These are phyloP conservation scores for Dichotomocladium elegans DNA, from an alignment of 371 early-diverging fungal species.

Conservation along the genomic window DNA sequence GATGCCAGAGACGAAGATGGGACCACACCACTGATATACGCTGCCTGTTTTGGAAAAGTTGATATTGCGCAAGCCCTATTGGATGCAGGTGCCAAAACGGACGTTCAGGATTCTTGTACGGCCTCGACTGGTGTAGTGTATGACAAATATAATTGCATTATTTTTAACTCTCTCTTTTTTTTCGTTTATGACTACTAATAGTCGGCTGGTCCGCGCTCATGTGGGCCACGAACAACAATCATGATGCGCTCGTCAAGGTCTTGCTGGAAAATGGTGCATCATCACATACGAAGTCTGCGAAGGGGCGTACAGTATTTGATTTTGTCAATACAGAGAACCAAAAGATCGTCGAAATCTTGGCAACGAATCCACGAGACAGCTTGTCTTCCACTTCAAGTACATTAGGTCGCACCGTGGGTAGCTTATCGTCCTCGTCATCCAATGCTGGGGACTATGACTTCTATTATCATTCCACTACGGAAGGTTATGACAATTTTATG, in stretches of 20 bases:
- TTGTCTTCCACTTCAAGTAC: constrained; percentile 48
- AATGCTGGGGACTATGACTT: constrained; percentile 42
- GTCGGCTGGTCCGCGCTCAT: constrained; percentile 95
- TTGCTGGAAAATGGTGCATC: constrained; percentile 80
- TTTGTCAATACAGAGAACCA: constrained; percentile 62
- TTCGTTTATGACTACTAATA: constrained; percentile 12
- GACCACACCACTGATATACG: constrained; percentile 80
- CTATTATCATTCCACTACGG: constrained; percentile 45
- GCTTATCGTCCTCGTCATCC: constrained; percentile 24
- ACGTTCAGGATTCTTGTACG: constrained; percentile 68
- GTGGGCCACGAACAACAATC: constrained; percentile 92
- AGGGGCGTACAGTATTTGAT: constrained; percentile 80
- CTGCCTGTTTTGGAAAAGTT: constrained; percentile 85
- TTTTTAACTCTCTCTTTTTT: constrained; percentile 9
- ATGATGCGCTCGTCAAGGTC: constrained; percentile 69
- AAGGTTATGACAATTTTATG: constrained; percentile 41
- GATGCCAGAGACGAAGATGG: constrained; percentile 84
- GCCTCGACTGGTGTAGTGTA: not conserved
- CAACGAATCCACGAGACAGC: constrained; percentile 56
- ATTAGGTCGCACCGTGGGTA: constrained; percentile 22
- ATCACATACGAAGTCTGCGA: constrained; percentile 62
- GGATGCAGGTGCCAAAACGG: constrained; percentile 72
- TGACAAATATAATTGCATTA: constrained; percentile 3
- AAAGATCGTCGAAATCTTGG: constrained; percentile 55
- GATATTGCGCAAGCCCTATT: constrained; percentile 68